phyloP scores from a whole-genome alignment of 2,329 filamentous ascomycete genomes.

The Fusarium sp. region DNA sequence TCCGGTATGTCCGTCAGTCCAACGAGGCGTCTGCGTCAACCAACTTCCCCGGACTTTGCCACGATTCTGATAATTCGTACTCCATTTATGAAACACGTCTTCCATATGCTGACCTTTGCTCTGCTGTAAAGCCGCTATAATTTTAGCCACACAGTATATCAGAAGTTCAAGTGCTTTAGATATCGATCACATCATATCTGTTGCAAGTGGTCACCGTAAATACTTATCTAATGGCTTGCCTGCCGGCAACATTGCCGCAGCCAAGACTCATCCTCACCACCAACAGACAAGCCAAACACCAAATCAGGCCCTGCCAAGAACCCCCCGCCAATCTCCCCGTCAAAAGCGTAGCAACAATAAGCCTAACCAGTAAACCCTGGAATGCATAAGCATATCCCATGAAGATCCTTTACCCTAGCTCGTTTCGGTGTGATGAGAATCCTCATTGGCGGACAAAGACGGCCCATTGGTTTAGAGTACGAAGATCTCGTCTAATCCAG shows the following conservation, averaged over 20 bases:
- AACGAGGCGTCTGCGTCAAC: not conserved
- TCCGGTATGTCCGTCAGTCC: not conserved
- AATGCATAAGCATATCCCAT: not conserved
- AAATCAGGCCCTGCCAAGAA: not conserved
- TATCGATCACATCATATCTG: not conserved
- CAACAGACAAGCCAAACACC: not conserved
- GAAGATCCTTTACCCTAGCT: not conserved
- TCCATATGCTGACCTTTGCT: not conserved
- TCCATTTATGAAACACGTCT: too few relatives aligned
- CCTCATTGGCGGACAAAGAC: not conserved
- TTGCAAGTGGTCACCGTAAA: not conserved
- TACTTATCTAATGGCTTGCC: not conserved
- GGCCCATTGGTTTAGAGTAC: not conserved
- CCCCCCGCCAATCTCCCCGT: not conserved
- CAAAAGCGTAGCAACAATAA: not conserved
- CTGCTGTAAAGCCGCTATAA: not conserved
- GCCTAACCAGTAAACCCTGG: not conserved
- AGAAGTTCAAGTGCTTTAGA: not conserved
- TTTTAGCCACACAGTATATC: not conserved
- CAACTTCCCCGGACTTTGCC: accelerated
- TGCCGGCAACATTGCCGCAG: not conserved
- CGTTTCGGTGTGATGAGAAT: not conserved
- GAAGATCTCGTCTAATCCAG: not conserved
- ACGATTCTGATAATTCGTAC: too few relatives aligned
- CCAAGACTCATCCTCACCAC: not conserved